phyloP scores from a whole-genome alignment of 495 filamentous ascomycete genomes.

The Penicillium taxi region DNA sequence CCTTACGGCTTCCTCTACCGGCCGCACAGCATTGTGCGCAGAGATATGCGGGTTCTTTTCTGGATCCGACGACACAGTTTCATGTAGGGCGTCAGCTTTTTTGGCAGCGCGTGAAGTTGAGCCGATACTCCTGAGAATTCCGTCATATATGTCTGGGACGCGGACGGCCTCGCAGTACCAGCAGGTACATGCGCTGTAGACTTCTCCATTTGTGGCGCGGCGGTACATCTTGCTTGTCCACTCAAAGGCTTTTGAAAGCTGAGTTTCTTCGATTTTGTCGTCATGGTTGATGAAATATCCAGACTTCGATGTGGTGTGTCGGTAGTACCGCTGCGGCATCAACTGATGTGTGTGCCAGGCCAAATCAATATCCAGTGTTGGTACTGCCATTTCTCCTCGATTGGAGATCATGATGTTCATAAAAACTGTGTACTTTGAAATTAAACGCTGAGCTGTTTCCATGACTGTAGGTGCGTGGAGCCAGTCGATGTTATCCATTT shows the following conservation, averaged over 20 bases:
- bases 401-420: conserved; percentile 52
- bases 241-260: conserved; percentile 55
- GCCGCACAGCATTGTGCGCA: conserved; percentile 52
- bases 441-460: conserved; percentile 56
- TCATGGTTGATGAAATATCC: conserved; percentile 65
- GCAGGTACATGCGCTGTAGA: conserved; percentile 77
- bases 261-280: conserved; percentile 66
- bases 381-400: conserved; percentile 53
- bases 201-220: conserved; percentile 44
- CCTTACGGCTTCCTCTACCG: conserved; percentile 6
- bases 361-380: conserved; percentile 77
- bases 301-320: conserved; percentile 27
- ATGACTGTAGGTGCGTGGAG: conserved; percentile 57
- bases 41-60: conserved; percentile 64
- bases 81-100: conserved; percentile 42
- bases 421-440: conserved; percentile 67
- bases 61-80: conserved; percentile 49
- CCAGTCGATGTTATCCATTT: conserved; percentile 75
- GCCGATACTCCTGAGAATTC: conserved; percentile 23
- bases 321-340: conserved; percentile 52
- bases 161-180: conserved; percentile 85
- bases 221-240: conserved; percentile 71
- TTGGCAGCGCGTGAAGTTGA: conserved; percentile 25
- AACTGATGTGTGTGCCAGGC: conserved; percentile 67
- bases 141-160: conserved; percentile 44